Percentiles rank a stretch among this genome's conserved stretches.
Conservation (phyloP, 352 stramenopile species). For the Phytophthora foliorum region DNA sequence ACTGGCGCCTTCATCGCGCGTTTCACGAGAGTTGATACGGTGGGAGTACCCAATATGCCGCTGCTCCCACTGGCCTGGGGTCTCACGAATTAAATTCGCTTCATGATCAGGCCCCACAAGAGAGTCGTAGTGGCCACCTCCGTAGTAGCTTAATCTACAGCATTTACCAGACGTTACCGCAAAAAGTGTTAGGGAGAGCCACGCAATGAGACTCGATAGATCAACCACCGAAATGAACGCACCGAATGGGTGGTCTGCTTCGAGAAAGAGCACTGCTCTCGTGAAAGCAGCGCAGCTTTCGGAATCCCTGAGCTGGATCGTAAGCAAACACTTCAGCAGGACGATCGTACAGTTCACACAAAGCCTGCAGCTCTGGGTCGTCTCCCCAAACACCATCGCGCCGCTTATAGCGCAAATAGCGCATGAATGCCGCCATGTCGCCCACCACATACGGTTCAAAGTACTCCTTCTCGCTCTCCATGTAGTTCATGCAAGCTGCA, state of each 20-base stretch:
- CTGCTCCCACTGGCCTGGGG: slow-evolving; percentile 72
- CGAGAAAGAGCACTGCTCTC: slow-evolving; percentile 70
- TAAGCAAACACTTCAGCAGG: slow-evolving; percentile 93
- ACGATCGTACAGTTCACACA: slow-evolving; percentile 95
- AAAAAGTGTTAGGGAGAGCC: not conserved
- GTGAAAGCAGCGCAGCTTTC: slow-evolving; percentile 91
- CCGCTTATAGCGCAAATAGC: slow-evolving; percentile 93
- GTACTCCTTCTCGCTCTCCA: slow-evolving; percentile 94
- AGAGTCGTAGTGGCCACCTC: slow-evolving; percentile 93
- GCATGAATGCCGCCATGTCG: slow-evolving; percentile 86
- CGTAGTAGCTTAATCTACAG: slow-evolving; percentile 91
- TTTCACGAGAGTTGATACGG: slow-evolving; percentile 75
- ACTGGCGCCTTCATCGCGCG: slow-evolving; percentile 29
- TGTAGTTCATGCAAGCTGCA: slow-evolving; percentile 95
- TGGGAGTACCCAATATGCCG: slow-evolving; percentile 74
- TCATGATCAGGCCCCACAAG: slow-evolving; percentile 70
- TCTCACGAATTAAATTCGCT: slow-evolving; percentile 67
- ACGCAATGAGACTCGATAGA: slow-evolving; percentile 1
- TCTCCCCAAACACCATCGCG: slow-evolving; percentile 94
- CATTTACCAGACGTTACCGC: slow-evolving; percentile 1
- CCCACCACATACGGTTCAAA: slow-evolving; percentile 94
- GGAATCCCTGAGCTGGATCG: slow-evolving; percentile 70
- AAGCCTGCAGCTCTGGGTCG: slow-evolving; percentile 96
- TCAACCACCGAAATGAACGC: slow-evolving; percentile 10
- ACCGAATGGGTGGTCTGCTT: slow-evolving; percentile 79